A percentile compares a stretch with the other conserved stretches of the same genome.
phyloP scores from a whole-genome alignment of 2,329 filamentous ascomycete genomes.

The Cladophialophora exuberans region DNA sequence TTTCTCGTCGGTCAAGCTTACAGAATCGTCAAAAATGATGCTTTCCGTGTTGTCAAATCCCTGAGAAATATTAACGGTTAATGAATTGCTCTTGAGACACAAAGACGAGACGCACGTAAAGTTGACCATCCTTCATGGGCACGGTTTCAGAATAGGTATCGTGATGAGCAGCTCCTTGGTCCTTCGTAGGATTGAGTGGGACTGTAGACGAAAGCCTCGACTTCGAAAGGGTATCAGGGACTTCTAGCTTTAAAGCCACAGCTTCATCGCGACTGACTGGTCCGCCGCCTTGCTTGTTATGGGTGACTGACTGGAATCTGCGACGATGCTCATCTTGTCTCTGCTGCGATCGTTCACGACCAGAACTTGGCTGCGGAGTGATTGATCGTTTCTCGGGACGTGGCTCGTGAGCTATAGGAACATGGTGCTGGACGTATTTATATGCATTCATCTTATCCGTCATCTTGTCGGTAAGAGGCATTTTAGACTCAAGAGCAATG shows the following conservation, averaged over 20 bases:
- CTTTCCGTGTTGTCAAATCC: constrained; percentile 31
- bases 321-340: constrained; percentile 10
- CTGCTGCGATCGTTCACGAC: constrained; percentile 19
- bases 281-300: neutral
- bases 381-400: constrained; percentile 12
- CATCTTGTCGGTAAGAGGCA: constrained; percentile 17
- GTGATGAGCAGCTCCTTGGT: neutral
- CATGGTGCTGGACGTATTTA: constrained; percentile 20
- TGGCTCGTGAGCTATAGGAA: neutral
- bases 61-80: constrained; percentile 3
- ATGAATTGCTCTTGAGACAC: neutral
- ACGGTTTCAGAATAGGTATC: neutral
- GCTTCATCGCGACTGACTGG: constrained; percentile 7
- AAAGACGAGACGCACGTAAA: neutral
- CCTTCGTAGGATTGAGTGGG: neutral
- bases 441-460: constrained; percentile 1
- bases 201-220: neutral
- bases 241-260: constrained; percentile 18
- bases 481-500: too few relatives aligned
- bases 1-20: constrained; percentile 17
- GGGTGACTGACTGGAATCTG: constrained; percentile 4
- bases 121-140: neutral
- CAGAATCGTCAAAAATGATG: constrained; percentile 29
- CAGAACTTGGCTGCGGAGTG: constrained; percentile 22
- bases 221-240: constrained; percentile 20